Conservation (phyloP, 352 stramenopile genomes). For the Phytophthora cajani region DNA sequence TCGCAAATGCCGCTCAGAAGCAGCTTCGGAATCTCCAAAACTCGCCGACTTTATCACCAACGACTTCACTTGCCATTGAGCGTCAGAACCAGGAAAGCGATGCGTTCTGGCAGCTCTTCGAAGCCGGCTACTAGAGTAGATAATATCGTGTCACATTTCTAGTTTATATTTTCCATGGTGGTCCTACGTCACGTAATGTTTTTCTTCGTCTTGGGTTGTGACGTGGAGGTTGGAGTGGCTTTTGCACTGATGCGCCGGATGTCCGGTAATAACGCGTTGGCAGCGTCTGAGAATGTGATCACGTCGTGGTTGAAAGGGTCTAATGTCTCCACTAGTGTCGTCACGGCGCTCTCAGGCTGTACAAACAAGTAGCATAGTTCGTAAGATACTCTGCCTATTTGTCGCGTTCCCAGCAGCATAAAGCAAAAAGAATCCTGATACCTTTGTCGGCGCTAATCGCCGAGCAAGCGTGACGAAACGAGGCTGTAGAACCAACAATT, state of each 20-base stretch:
- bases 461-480: conserved; percentile 44
- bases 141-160: conserved; percentile 16
- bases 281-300: conserved; percentile 80
- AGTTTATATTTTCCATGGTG: not conserved
- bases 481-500: conserved; percentile 26
- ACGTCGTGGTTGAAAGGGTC: conserved; percentile 76
- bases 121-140: conserved; percentile 59
- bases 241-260: conserved; percentile 30
- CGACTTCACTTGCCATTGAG: conserved; percentile 24
- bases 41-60: not conserved
- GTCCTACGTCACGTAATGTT: conserved; percentile 1
- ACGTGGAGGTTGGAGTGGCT: conserved; percentile 16
- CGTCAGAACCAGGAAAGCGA: conserved; percentile 52
- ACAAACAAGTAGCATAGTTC: not conserved
- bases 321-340: conserved; percentile 53
- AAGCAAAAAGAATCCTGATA: not conserved
- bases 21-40: conserved; percentile 16
- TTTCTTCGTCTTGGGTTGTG: conserved; percentile 26
- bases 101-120: conserved; percentile 66
- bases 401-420: not conserved
- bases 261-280: conserved; percentile 42
- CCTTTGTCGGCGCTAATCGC: conserved; percentile 49
- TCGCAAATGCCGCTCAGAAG: conserved; percentile 30
- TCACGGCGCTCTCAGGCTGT: conserved; percentile 47
- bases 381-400: not conserved